Conservation (phyloP, 1,284 basidiomycete species). For the Cryptococcus hybrid region DNA sequence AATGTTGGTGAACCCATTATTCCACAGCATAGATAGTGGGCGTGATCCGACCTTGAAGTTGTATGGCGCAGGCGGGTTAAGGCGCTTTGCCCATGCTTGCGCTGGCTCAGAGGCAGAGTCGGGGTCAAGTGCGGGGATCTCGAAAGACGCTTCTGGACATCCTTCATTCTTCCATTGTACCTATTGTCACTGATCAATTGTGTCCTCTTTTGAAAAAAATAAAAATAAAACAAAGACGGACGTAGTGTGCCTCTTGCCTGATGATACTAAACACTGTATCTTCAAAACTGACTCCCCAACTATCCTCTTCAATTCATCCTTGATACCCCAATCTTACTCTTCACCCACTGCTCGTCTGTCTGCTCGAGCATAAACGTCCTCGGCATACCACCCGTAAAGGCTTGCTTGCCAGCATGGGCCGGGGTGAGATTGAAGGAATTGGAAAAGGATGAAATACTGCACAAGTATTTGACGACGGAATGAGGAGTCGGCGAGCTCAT, state of each 20-base stretch:
- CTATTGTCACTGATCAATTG: constrained; percentile 14
- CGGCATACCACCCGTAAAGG: constrained; percentile 44
- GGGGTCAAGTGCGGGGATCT: constrained; percentile 27
- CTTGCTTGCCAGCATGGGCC: constrained; percentile 35
- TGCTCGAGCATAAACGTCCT: constrained; percentile 38
- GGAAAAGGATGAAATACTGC: constrained; percentile 49
- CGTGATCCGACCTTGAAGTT: constrained; percentile 39
- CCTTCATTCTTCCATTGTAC: constrained; percentile 47
- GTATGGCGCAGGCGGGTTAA: constrained; percentile 25
- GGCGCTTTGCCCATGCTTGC: constrained; percentile 24
- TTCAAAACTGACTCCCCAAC: constrained; percentile 35
- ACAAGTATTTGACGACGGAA: constrained; percentile 49
- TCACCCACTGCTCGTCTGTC: constrained; percentile 36
- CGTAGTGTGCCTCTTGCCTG: constrained; percentile 37
- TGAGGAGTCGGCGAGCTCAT: constrained; percentile 44
- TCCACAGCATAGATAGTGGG: constrained; percentile 32
- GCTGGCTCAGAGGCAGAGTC: constrained; percentile 18
- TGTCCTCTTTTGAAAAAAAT: too few relatives aligned
- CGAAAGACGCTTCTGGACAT: constrained; percentile 40
- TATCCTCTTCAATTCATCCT: constrained; percentile 39
- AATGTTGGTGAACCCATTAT: constrained; percentile 28
- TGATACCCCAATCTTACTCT: constrained; percentile 24
- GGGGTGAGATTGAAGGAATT: constrained; percentile 44
- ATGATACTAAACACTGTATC: constrained; percentile 38
- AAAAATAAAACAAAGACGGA: constrained; percentile 13